Conservation (phyloP, 305 asterid species). For the Fraxinus platypoda region DNA sequence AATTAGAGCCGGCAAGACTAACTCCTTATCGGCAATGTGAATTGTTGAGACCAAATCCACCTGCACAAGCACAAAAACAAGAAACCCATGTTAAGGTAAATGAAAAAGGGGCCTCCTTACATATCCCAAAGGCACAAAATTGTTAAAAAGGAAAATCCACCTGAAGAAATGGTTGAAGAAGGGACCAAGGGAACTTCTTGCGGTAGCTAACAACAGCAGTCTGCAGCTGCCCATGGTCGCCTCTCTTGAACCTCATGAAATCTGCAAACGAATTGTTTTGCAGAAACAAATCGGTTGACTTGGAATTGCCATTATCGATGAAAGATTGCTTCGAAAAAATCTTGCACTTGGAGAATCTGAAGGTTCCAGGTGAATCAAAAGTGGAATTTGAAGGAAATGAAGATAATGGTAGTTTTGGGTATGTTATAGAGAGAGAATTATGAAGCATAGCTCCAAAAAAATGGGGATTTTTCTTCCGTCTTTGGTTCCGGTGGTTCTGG, state of each 20-base stretch:
- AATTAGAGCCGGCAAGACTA: slow-evolving; percentile 27
- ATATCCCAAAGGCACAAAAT: background rate
- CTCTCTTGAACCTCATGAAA: slow-evolving; percentile 78
- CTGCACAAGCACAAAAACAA: slow-evolving; percentile 34
- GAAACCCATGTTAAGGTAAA: background rate
- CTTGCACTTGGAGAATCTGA: slow-evolving; percentile 34
- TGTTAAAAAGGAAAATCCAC: slow-evolving; percentile 26
- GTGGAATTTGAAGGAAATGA: slow-evolving; percentile 42
- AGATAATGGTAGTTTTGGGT: slow-evolving; percentile 38
- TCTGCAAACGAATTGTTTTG: slow-evolving; percentile 80
- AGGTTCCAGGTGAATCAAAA: slow-evolving; percentile 27
- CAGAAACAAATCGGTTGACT: slow-evolving; percentile 57
- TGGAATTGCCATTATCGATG: slow-evolving; percentile 23
- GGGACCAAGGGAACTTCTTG: slow-evolving; percentile 91
- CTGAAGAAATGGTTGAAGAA: slow-evolving; percentile 79
- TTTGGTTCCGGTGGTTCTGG: background rate
- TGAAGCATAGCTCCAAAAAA: slow-evolving; percentile 49
- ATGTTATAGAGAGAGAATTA: slow-evolving; percentile 43
- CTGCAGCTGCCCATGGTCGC: slow-evolving; percentile 63
- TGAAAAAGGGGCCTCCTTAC: background rate
- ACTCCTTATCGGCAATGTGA: slow-evolving; percentile 98
- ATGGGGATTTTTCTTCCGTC: background rate
- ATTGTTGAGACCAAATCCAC: slow-evolving; percentile 97
- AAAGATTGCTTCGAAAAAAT: slow-evolving; percentile 36
- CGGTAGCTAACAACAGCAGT: slow-evolving; percentile 82